Evolutionary conservation across 2,329 filamentous ascomycete genomes (phyloP), one percentile per base, ranked within the genome.

Genomic region (Clonostachys rosea): DNA sequence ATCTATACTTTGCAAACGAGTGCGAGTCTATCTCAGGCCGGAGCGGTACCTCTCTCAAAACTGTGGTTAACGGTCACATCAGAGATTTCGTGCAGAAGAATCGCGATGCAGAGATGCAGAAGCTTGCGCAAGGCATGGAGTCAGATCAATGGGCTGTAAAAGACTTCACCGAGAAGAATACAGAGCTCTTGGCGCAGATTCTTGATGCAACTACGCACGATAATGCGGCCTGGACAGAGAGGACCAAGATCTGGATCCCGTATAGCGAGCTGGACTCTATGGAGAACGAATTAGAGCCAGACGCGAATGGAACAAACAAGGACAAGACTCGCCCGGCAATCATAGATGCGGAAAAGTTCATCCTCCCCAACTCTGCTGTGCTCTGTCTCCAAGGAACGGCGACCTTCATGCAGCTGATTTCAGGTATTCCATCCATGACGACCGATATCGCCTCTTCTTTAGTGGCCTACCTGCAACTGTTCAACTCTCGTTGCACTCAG

Each of bases 401-500:
- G 49, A 81, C 84, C 14, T 95, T 95, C 65, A 76, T 96, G 53
- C 87, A 88, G 51, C 78, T 99, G 5, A 85, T 92, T 48, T 78
- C 88, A 6, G 86, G 85, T 34, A 92, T 97, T 48, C 92, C 94
- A 2, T 92, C 87, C 50, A 91, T 96, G 82, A 88, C 90, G 2
- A 76, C 84, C 3, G 91, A 96, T 49, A 85, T 96, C 46, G 87
- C 89, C 0, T 74, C 80, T 4, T 86, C 84, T 1, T 78, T 99
- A 11, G 74, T 96, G 40, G 86, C 94, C 18, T 95, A 95, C 60
- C 76, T 97, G 13, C 89, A 94, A 54, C 77, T 95, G 5, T 99
- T 97, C 76, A 96, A 99, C 65, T 96, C 91, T 3, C 86, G 94
- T 17, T 91, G 91, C 49, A 95, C 88, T n/a, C 94, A 99, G 63